Percentiles rank a stretch among this genome's conserved stretches.
Evolutionary conservation across 331 rosid genomes (phyloP).

Genomic region (Quercus tomentella): DNA sequence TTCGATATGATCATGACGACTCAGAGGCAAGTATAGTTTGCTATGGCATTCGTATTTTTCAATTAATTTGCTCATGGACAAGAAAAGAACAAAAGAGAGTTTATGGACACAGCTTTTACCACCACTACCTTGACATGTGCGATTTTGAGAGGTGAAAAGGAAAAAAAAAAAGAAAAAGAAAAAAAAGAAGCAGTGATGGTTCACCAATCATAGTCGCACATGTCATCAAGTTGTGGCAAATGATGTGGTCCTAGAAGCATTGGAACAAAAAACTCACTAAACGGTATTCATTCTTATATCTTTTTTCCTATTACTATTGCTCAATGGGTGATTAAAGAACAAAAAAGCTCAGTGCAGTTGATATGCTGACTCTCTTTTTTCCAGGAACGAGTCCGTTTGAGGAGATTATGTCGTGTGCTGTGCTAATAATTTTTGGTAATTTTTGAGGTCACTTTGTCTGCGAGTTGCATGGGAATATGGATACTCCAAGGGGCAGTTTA

Average conservation of each 20-base stretch:
- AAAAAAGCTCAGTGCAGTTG: background rate
- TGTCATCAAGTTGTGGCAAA: too few relatives aligned
- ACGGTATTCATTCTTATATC: too few relatives aligned
- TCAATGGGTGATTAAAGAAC: background rate
- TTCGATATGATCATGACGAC: conserved; percentile 77
- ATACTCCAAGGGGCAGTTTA: background rate
- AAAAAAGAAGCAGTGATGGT: too few relatives aligned
- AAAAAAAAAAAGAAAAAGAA: too few relatives aligned
- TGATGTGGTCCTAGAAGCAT: too few relatives aligned
- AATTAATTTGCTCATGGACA: background rate
- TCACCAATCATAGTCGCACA: too few relatives aligned
- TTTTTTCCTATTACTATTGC: background rate
- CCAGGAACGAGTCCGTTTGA: conserved; percentile 81
- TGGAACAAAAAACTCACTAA: too few relatives aligned
- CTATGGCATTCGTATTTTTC: background rate
- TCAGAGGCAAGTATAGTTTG: conserved; percentile 52
- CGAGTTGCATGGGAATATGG: background rate
- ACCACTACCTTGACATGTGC: too few relatives aligned
- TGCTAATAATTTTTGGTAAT: background rate
- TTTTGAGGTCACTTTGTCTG: background rate
- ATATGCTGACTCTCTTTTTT: background rate
- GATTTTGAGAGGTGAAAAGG: too few relatives aligned
- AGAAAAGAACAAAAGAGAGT: too few relatives aligned
- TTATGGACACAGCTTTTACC: too few relatives aligned
- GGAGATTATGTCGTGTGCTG: conserved; percentile 59